Base-by-base conservation (phyloP, 139 green algal genomes). In the Spirogloea muscicola region DNA sequence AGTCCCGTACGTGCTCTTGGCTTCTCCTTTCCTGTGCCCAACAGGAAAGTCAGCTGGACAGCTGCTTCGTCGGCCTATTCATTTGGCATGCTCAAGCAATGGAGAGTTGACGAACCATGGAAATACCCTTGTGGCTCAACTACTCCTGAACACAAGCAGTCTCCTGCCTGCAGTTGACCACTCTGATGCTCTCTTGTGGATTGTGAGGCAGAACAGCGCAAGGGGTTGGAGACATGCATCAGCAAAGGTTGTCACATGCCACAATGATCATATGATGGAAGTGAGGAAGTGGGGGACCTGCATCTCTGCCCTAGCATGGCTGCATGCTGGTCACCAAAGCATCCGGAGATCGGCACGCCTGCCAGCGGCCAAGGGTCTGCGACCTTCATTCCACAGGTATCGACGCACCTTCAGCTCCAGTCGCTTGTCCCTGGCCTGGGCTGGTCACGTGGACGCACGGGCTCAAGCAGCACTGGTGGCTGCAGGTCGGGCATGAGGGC, bases 1-100 rank as follows among this genome's bases (percentile, higher is more conserved):
- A 0, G 94, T 99, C 72, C 94, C 94, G 66, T 98, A 99, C 1
- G 94, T 99, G 85, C 94, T 96, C 80, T 99, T 99, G 52, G 91
- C 92, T 40, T 82, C 49, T 34, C 62, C 61, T 36, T n/a, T 38
- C 57, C 57, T 60, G 49, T 29, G 31, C 49, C 34, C 27, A 9
- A 27, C 1, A 57, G 1, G 1, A n/a, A 57, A n/a, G 1, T 21
- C 1, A 2, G 1, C 21, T 57, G 1, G 46, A n/a, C 46, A 21
- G n/a, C 21, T 57, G 46, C 1, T 21, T n/a, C 46, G n/a, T 21
- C 1, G 1, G n/a, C 46, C 46, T 57, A n/a, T 57, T 21, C 1
- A n/a, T n/a, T n/a, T n/a, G n/a, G n/a, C n/a, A n/a, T n/a, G 21
- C 21, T 2, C 6, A 2, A 39, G n/a, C n/a, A n/a, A n/a, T n/a